Percentiles rank a stretch among this genome's conserved stretches.
Evolutionary conservation across 1,139 yeast genomes (phyloP).

Genomic region (Candida glucosophila): DNA sequence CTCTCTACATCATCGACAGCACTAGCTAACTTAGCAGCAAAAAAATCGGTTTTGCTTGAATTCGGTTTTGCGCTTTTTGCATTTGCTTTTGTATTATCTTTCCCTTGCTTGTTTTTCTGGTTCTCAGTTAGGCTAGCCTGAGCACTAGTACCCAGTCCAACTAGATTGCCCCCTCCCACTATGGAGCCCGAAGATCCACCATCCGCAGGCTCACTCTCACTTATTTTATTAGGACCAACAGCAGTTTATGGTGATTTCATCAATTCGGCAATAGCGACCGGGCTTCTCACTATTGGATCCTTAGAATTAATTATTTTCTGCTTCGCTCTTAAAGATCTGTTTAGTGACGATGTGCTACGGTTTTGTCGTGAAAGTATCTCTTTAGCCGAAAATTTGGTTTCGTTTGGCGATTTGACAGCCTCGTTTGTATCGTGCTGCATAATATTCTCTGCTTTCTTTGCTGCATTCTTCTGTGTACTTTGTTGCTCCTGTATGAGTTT

Average conservation of each 20-base stretch:
- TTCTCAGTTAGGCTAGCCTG: slow-evolving; percentile 1
- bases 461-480: background rate
- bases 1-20: slow-evolving; percentile 88
- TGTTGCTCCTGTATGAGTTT: background rate
- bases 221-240: slow-evolving; percentile 15
- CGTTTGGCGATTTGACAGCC: slow-evolving; percentile 4
- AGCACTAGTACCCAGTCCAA: background rate
- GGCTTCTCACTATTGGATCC: slow-evolving; percentile 28
- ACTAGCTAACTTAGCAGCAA: slow-evolving; percentile 88
- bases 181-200: too few relatives aligned
- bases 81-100: slow-evolving; percentile 1
- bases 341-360: slow-evolving; percentile 22
- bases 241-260: slow-evolving; percentile 26
- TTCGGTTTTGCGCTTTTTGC: slow-evolving; percentile 16
- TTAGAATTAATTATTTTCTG: slow-evolving; percentile 30
- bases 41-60: slow-evolving; percentile 74
- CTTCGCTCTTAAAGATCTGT: slow-evolving; percentile 33
- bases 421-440: slow-evolving; percentile 1
- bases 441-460: slow-evolving; percentile 1
- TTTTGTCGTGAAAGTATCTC: background rate
- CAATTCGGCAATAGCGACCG: slow-evolving; percentile 25
- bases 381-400: slow-evolving; percentile 1
- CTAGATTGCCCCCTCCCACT: slow-evolving; percentile 1
- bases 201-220: slow-evolving; percentile 2
- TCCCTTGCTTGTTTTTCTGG: slow-evolving; percentile 1